Evolutionary conservation across 306 rosid genomes (phyloP).

Genomic region (Inga leiocalycina): DNA sequence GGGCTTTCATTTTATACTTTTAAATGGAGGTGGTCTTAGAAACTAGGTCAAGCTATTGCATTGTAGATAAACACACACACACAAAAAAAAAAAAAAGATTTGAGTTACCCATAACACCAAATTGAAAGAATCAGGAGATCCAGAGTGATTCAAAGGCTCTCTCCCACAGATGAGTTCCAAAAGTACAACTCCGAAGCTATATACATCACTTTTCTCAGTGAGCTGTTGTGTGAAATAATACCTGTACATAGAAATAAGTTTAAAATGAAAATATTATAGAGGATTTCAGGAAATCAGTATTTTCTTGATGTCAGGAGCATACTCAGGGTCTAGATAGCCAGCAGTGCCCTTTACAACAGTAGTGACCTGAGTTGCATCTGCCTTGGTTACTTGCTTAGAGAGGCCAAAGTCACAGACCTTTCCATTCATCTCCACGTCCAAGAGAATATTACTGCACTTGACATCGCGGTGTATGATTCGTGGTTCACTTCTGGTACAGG

Average conservation of each 20-base stretch:
- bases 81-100: background rate
- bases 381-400: conserved; percentile 71
- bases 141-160: conserved; percentile 84
- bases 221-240: conserved; percentile 84
- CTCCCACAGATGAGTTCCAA: conserved; percentile 95
- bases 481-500: conserved; percentile 53
- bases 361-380: conserved; percentile 92
- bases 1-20: background rate
- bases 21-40: background rate
- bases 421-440: conserved; percentile 89
- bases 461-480: conserved; percentile 92
- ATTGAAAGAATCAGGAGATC: conserved; percentile 90
- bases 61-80: background rate
- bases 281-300: background rate
- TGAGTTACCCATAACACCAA: conserved; percentile 85
- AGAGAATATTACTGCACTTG: conserved; percentile 88
- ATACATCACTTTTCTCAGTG: conserved; percentile 92
- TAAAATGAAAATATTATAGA: background rate
- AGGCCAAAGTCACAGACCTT: conserved; percentile 95
- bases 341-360: conserved; percentile 96
- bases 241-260: conserved; percentile 39
- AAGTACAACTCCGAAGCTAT: conserved; percentile 92
- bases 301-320: conserved; percentile 28
- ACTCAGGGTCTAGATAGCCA: conserved; percentile 98
- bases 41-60: background rate